A percentile compares a stretch with the other conserved stretches of the same genome.
Evolutionary conservation across 306 rosid genomes (phyloP).

Genomic region (Ochetophila trinervis): DNA sequence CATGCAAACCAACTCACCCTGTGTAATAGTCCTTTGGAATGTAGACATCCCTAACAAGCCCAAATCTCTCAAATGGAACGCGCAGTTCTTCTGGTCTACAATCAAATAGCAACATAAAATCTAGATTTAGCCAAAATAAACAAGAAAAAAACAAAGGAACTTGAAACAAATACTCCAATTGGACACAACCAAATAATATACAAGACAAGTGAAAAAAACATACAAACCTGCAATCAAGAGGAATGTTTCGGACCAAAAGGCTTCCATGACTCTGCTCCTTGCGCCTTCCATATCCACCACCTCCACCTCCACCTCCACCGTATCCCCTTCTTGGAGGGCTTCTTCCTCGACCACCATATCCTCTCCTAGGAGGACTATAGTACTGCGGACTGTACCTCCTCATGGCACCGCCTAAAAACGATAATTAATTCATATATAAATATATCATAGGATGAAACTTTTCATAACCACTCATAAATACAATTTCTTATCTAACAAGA

Average conservation of each 20-base stretch:
- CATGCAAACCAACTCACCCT: conserved; percentile 54
- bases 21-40: conserved; percentile 92
- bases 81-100: conserved; percentile 83
- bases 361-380: conserved; percentile 91
- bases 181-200: neutral
- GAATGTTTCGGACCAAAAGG: conserved; percentile 94
- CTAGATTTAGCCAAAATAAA: neutral
- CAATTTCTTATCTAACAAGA: neutral
- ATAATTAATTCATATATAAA: neutral
- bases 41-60: conserved; percentile 90
- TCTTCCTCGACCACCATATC: conserved; percentile 74
- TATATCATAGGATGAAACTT: neutral
- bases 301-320: conserved; percentile 26
- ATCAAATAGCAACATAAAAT: conserved; percentile 4
- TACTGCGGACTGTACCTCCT: conserved; percentile 92
- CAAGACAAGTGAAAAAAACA: neutral
- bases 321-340: conserved; percentile 46
- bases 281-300: conserved; percentile 61
- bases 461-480: neutral
- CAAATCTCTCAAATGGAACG: conserved; percentile 83
- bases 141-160: neutral
- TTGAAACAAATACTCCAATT: neutral
- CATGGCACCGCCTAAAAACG: conserved; percentile 34
- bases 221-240: conserved; percentile 68
- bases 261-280: conserved; percentile 72